Evolutionary conservation across 208 protist genomes (phyloP).

Genomic region (Giardia muris): DNA sequence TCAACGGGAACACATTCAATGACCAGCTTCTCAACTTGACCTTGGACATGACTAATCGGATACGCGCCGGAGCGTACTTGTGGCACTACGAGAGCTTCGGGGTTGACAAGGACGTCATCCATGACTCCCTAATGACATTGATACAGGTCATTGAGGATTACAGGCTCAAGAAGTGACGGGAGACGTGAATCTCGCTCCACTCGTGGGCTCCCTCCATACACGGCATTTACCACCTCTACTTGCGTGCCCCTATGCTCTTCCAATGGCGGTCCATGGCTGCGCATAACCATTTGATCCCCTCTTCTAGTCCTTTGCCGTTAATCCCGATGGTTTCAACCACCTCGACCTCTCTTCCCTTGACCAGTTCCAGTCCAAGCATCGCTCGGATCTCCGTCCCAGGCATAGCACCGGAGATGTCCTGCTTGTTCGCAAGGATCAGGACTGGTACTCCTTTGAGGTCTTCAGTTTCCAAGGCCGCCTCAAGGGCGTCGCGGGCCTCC

Average conservation of each 20-base stretch:
- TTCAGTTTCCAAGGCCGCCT: background rate
- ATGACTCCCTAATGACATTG: background rate
- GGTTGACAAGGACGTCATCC: background rate
- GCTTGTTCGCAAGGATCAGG: conserved; percentile 40
- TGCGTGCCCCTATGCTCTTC: too few relatives aligned
- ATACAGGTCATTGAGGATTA: background rate
- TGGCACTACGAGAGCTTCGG: background rate
- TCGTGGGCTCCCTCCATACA: too few relatives aligned
- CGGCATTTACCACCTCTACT: too few relatives aligned
- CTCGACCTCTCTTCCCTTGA: background rate
- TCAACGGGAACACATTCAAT: background rate
- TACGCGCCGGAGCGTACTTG: background rate
- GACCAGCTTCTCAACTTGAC: background rate
- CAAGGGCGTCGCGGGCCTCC: conserved; percentile 7
- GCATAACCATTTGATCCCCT: background rate
- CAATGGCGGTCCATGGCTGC: background rate
- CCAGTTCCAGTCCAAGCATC: background rate
- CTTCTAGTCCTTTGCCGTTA: background rate
- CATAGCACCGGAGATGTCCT: conserved; percentile 22
- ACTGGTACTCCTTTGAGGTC: conserved; percentile 9
- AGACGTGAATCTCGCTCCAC: background rate
- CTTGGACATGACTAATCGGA: background rate
- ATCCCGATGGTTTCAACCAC: background rate
- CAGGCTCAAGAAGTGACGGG: background rate
- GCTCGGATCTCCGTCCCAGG: background rate